Evolutionary conservation across 441 rosid species (phyloP).

Genomic region (Syzygium malaccense): DNA sequence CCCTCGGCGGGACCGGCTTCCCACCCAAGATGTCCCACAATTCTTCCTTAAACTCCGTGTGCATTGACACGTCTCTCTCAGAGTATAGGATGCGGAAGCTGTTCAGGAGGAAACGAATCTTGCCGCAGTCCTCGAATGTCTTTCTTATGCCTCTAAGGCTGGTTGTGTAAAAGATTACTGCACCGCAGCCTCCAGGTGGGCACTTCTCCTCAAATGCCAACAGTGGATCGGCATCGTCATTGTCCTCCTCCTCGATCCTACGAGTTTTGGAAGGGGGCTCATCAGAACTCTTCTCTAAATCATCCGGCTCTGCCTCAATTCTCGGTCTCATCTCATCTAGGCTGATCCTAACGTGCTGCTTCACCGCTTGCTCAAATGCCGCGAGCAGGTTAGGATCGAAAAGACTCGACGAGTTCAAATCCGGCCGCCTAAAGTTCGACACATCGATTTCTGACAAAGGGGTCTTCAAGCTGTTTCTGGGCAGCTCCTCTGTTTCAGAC

Average conservation of each 20-base stretch:
- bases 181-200: constrained; percentile 28
- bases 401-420: constrained; percentile 53
- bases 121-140: constrained; percentile 54
- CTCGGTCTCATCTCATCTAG: constrained; percentile 31
- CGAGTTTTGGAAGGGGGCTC: constrained; percentile 17
- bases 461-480: constrained; percentile 3
- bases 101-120: constrained; percentile 41
- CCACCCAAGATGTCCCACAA: constrained; percentile 34
- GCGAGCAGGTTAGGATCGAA: constrained; percentile 74
- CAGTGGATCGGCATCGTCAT: constrained; percentile 9
- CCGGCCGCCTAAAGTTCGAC: constrained; percentile 61
- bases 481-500: not conserved
- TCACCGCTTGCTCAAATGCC: constrained; percentile 60
- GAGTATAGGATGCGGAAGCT: constrained; percentile 30
- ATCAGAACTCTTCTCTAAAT: not conserved
- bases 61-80: constrained; percentile 67
- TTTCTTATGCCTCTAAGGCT: constrained; percentile 52
- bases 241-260: constrained; percentile 4
- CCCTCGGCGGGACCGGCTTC: constrained; percentile 41
- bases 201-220: constrained; percentile 8
- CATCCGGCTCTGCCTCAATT: constrained; percentile 13
- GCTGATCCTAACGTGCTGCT: constrained; percentile 23
- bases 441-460: constrained; percentile 41
- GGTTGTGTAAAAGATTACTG: constrained; percentile 51
- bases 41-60: constrained; percentile 50